Evolutionary conservation across 768 basidiomycete genomes (phyloP).

Genomic region (Xerocomellus amylosporus): DNA sequence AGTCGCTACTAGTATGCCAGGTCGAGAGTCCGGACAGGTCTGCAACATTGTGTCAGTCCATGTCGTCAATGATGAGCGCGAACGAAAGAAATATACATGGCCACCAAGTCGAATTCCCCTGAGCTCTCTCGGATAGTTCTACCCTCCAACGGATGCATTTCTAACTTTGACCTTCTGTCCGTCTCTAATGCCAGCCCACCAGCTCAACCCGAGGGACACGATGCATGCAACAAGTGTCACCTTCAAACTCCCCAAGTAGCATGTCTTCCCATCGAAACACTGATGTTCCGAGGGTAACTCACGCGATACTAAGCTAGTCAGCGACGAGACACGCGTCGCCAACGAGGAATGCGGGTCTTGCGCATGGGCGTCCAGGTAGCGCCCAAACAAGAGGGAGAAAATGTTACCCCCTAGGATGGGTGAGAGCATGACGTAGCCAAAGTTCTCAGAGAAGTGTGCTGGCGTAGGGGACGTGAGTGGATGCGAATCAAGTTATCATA

Average conservation of each 20-base stretch:
- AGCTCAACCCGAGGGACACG: constrained; percentile 36
- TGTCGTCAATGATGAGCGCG: too few relatives aligned
- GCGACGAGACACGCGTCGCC: background rate
- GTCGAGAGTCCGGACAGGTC: too few relatives aligned
- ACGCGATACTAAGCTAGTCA: constrained; percentile 2
- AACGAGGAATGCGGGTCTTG: background rate
- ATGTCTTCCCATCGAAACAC: constrained; percentile 56
- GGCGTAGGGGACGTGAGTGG: background rate
- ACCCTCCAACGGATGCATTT: background rate
- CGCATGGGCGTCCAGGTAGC: constrained; percentile 73
- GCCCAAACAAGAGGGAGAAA: constrained; percentile 82
- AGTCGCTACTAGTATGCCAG: too few relatives aligned
- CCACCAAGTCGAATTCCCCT: background rate
- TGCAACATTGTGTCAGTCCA: too few relatives aligned
- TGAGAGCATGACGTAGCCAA: constrained; percentile 73
- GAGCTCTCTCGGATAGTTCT: background rate
- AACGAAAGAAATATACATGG: background rate
- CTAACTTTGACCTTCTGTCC: constrained; percentile 7
- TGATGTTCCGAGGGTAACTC: constrained; percentile 36
- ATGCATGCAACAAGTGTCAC: constrained; percentile 41
- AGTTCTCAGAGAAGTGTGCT: constrained; percentile 83
- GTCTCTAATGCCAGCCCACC: constrained; percentile 39
- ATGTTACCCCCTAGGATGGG: constrained; percentile 80
- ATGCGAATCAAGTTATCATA: background rate
- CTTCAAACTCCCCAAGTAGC: constrained; percentile 58